Conservation (phyloP, 2,329 filamentous ascomycete species). For the Karstenula rhodostoma region DNA sequence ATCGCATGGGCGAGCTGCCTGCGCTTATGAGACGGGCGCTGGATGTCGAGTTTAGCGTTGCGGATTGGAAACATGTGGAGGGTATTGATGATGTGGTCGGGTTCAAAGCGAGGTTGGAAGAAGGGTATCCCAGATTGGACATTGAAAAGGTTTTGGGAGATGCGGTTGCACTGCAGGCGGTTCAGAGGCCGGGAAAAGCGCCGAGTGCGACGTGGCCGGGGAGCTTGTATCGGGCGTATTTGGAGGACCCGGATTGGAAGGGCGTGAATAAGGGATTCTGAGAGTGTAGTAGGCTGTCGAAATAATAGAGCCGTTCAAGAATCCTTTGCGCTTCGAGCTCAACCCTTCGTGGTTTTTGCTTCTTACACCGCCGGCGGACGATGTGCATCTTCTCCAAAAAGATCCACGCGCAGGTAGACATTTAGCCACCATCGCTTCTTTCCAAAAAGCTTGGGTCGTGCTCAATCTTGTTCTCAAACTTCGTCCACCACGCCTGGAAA, state of each 20-base stretch:
- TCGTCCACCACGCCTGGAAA: slow-evolving; percentile 97
- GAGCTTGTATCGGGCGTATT: slow-evolving; percentile 34
- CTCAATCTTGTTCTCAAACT: slow-evolving; percentile 89
- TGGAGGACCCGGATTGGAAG: slow-evolving; percentile 38
- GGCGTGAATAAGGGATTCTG: slow-evolving; percentile 44
- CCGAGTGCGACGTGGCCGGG: slow-evolving; percentile 50
- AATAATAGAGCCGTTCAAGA: background rate
- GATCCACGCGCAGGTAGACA: background rate
- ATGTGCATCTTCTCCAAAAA: background rate
- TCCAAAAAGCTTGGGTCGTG: slow-evolving; percentile 90
- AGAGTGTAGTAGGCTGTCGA: slow-evolving; percentile 1
- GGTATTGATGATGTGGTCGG: slow-evolving; percentile 27
- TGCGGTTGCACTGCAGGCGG: slow-evolving; percentile 52
- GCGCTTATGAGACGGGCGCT: slow-evolving; percentile 50
- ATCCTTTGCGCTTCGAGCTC: background rate
- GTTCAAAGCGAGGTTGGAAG: slow-evolving; percentile 35
- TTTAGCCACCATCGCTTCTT: slow-evolving; percentile 63
- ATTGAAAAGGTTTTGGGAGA: slow-evolving; percentile 57
- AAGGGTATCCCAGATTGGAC: slow-evolving; percentile 42
- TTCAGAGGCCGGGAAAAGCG: slow-evolving; percentile 49
- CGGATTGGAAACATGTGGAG: slow-evolving; percentile 26
- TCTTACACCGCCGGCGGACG: background rate
- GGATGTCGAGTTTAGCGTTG: slow-evolving; percentile 48
- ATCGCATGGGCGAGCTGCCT: slow-evolving; percentile 52
- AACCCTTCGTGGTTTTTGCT: background rate